These are phyloP conservation scores for Fusarium poae DNA, from an alignment of 2,329 filamentous ascomycete species.

Conservation along the genomic window DNA sequence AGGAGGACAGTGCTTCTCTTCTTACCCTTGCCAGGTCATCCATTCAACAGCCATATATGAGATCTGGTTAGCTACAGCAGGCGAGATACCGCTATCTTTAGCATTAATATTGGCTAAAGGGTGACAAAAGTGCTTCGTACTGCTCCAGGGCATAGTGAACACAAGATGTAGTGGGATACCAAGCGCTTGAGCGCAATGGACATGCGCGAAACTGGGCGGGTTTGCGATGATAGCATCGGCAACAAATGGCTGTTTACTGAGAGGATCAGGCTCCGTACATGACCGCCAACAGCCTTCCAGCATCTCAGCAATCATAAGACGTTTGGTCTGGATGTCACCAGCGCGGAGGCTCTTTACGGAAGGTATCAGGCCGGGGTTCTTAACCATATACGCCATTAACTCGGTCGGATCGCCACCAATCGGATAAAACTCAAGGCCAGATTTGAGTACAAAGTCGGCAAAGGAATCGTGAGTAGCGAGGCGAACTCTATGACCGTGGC, in stretches of 20 bases:
- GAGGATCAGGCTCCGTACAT: conserved; percentile 34
- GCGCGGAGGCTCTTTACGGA: conserved; percentile 46
- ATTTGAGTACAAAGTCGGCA: conserved; percentile 61
- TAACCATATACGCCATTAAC: conserved; percentile 49
- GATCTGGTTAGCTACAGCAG: conserved; percentile 69
- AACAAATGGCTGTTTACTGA: conserved; percentile 55
- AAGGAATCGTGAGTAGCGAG: conserved; percentile 75
- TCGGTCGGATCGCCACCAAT: conserved; percentile 65
- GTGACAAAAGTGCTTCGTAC: conserved; percentile 79
- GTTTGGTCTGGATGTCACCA: conserved; percentile 49
- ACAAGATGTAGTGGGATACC: conserved; percentile 62
- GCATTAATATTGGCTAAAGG: conserved; percentile 71
- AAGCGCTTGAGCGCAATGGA: no score
- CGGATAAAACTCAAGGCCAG: conserved; percentile 65
- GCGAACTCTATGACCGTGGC: conserved; percentile 78
- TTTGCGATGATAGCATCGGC: conserved; percentile 66
- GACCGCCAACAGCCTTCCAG: conserved; percentile 51
- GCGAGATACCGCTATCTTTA: no score
- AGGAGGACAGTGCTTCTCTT: no score
- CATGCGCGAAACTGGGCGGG: conserved; percentile 62
- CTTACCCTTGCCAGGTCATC: conserved; percentile 78
- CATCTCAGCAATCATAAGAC: conserved; percentile 50
- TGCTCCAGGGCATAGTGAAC: conserved; percentile 79
- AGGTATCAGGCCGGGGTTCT: conserved; percentile 51
- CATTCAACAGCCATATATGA: conserved; percentile 80